Base-by-base conservation (phyloP, 2,329 filamentous ascomycete species). In the Cadophora gregata region DNA sequence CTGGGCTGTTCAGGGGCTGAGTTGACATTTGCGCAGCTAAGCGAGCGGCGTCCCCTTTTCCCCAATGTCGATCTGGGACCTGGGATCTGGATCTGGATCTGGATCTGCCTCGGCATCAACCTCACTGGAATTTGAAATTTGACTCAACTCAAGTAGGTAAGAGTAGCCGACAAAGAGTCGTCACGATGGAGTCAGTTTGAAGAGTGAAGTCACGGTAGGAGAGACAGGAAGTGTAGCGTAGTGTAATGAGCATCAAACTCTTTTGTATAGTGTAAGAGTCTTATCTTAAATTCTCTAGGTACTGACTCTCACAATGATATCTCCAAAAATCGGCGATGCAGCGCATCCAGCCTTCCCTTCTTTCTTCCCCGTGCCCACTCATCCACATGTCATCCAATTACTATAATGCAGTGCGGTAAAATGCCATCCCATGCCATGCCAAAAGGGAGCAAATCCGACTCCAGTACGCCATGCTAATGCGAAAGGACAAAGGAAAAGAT, bases 391-490 rank as follows among this genome's bases (percentile, higher is more conserved):
- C 55, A 58, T 38, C 55, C 33, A n/a, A 58, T 58, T 58, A 58
- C 33, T 58, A 58, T 38, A 36, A 58, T 58, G 55, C 55, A 58
- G 21, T 58, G 55, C 31, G 21, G 55, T 36, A 24, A 29, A 53
- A 53, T 36, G 31, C 36, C 16, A 59, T 59, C 31, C 31, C 27
- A 58, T 55, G 50, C 24, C 50, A 42, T 59, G 21, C 33, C n/a
- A 45, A 14, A 7, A 27, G 24, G 14, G 47, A 60, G 16, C 10
- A 29, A 47, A 19, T 16, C 58, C 24, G 33, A 47, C 53, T 24
- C 53, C 53, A 14, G 21, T 7, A 50, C 59, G 59, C 59, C 59
- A 48, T 61, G 59, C 59, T 61, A 61, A 61, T 61, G 59, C 59
- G 10, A 27, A 19, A 31, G 29, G 51, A 24, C 25, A 47, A 25